These are phyloP conservation scores for Solanum hybrid DNA, from an alignment of 305 asterid genomes.

Conservation along the genomic window DNA sequence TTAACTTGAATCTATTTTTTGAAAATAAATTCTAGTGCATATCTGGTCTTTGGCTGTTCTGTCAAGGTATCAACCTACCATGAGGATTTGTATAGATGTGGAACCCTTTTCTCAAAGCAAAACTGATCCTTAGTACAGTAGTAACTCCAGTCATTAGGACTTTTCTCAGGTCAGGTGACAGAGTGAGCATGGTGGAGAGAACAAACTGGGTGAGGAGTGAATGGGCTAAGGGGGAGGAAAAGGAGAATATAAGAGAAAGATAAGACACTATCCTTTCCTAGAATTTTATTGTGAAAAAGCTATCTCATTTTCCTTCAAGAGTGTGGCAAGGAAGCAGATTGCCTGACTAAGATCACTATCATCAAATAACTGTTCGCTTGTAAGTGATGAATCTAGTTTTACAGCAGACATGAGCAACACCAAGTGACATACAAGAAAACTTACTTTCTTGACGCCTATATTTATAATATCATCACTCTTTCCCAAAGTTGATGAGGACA, in stretches of 20 bases:
- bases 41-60: not conserved
- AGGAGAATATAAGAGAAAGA: not conserved
- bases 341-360: not conserved
- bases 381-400: not conserved
- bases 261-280: not conserved
- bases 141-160: not conserved
- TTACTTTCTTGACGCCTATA: slow-evolving; percentile 28
- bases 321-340: not conserved
- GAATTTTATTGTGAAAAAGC: not conserved
- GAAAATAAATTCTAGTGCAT: not conserved
- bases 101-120: not conserved
- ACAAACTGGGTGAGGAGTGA: slow-evolving; percentile 2
- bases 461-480: slow-evolving; percentile 50
- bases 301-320: not conserved
- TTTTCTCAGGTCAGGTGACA: not conserved
- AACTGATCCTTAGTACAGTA: not conserved
- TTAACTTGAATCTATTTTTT: not conserved
- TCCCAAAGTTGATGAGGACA: slow-evolving; percentile 47
- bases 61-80: not conserved
- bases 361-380: not conserved
- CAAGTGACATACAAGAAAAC: slow-evolving; percentile 8
- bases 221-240: not conserved
- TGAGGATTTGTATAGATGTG: not conserved
- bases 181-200: not conserved
- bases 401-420: not conserved